Evolutionary conservation across 1,284 basidiomycete species (phyloP), one percentile per base, ranked within the genome.

Genomic region (Limonomyces culmigenus): DNA sequence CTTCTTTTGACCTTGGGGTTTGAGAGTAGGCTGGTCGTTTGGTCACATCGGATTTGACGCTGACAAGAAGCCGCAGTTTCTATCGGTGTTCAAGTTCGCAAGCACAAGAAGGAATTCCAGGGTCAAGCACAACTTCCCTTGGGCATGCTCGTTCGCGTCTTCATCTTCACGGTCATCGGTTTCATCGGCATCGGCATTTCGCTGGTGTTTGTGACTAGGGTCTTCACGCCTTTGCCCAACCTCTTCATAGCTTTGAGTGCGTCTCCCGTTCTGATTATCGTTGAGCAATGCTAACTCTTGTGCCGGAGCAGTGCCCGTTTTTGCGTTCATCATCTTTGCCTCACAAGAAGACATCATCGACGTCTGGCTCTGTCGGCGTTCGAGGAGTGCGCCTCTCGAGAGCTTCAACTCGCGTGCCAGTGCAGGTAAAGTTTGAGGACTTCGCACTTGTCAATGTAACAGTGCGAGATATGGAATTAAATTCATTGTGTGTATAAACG

Each of bases 201-300:
- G 8, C 16, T 32, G 10, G 15, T 32, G 8, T 32, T 32, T 32
- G 30, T 32, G 8, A 32, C 30, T 15, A 8, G 16, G 10, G 16
- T 32, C 15, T 32, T 32, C 30, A 10, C 30, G 15, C 30, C 30
- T 11, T 32, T 32, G 15, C 30, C 30, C 30, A 32, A 32, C 30
- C 6, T 32, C 16, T 32, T 32, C 30, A 32, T 32, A 6, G 30
- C 30, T 11, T 16, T 32, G 8, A 32, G 23, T 27, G n/a, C 8
- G 23, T 27, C 8, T 11, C 11, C 25, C 25, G 25, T 8, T 27
- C 25, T 8, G 8, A 17, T 11, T 32, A 11, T 32, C 6, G 8
- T 11, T 13, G 11, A 32, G 16, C 30, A 11, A 32, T 11, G 30
- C 16, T 11, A 11, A 11, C 30, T 32, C 6, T 32, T 6, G 16